Conservation (phyloP, 2,329 filamentous ascomycete genomes). For the Monosporascus ibericus region DNA sequence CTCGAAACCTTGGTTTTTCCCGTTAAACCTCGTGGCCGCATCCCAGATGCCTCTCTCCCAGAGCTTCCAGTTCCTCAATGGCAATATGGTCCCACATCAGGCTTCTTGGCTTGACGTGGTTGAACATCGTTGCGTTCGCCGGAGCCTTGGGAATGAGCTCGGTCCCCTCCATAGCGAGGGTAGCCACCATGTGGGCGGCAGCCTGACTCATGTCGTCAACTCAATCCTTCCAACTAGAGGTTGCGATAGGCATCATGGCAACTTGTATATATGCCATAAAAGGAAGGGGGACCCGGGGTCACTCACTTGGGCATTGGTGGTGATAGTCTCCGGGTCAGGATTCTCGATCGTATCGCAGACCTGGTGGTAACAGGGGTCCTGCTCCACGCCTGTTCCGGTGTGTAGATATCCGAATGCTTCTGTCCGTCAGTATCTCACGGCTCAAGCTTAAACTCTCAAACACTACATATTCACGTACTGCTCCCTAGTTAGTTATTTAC, state of each 20-base stretch:
- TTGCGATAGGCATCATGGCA: not conserved
- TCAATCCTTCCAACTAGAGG: no score
- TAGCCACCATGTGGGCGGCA: constrained; percentile 26
- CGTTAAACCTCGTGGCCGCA: not conserved
- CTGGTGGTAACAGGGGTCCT: constrained; percentile 32
- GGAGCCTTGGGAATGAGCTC: constrained; percentile 25
- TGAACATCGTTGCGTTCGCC: constrained; percentile 16
- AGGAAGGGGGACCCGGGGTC: not conserved
- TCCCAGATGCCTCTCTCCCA: not conserved
- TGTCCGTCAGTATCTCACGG: not conserved
- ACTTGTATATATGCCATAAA: not conserved
- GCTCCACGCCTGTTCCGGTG: constrained; percentile 42
- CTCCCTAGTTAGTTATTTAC: not conserved
- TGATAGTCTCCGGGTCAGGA: constrained; percentile 23
- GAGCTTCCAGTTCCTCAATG: not conserved
- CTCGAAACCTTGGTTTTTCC: no score
- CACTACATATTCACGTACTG: not conserved
- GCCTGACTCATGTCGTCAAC: constrained; percentile 7
- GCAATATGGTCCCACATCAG: not conserved
- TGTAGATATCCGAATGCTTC: constrained; percentile 27
- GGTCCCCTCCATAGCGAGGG: constrained; percentile 23
- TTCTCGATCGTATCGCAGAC: constrained; percentile 28
- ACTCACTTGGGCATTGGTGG: constrained; percentile 24
- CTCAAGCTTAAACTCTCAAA: not conserved
- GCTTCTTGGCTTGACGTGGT: not conserved